phyloP scores from a whole-genome alignment of 2,329 filamentous ascomycete species.

The Didymella pinodella region DNA sequence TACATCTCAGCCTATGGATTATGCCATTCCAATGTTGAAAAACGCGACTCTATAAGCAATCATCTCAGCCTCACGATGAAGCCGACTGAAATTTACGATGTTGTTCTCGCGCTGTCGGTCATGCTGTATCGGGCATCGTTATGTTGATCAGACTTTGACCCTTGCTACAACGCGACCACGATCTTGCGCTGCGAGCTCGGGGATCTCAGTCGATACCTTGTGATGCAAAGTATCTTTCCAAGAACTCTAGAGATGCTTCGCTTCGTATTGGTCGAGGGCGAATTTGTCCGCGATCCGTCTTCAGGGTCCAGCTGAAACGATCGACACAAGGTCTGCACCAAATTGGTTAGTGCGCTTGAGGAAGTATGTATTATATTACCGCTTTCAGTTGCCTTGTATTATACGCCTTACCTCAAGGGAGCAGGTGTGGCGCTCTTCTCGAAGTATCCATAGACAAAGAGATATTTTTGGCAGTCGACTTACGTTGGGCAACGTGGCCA shows the following conservation, averaged over 20 bases:
- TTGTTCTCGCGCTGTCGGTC: too few species aligned
- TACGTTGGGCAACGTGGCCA: too few species aligned
- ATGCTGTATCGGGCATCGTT: too few species aligned
- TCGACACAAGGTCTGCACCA: neutral
- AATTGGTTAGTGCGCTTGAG: neutral
- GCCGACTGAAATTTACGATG: too few species aligned
- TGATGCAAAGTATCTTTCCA: neutral
- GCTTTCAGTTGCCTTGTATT: neutral
- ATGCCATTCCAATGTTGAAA: too few species aligned
- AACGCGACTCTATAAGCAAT: too few species aligned
- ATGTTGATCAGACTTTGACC: neutral
- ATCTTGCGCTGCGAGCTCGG: neutral
- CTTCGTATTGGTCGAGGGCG: neutral
- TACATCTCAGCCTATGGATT: too few species aligned
- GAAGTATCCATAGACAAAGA: too few species aligned
- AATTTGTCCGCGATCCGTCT: neutral
- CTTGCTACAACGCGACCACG: neutral
- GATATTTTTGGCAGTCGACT: too few species aligned
- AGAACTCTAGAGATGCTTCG: neutral
- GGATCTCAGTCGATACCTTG: neutral
- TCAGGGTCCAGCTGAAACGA: neutral
- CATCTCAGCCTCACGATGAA: too few species aligned
- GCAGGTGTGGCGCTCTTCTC: neutral
- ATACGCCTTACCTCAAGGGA: neutral
- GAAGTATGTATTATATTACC: neutral